A percentile compares a stretch with the other conserved stretches of the same genome.
phyloP scores from a whole-genome alignment of 2,329 filamentous ascomycete species.

The Akanthomyces lecanii region DNA sequence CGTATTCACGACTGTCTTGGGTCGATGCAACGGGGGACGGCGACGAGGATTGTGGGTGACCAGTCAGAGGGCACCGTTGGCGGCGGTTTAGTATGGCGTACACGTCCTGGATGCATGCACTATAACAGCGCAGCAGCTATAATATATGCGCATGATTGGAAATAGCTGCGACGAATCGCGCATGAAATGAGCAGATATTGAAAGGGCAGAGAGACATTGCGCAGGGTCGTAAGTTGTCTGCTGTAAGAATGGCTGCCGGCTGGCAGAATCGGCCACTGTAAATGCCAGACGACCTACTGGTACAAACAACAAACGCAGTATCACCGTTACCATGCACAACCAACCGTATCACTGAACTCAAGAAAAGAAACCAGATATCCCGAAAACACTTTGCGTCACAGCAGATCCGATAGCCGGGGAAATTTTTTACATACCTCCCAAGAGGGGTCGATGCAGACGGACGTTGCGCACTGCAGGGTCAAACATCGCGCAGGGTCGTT shows the following conservation, averaged over 20 bases:
- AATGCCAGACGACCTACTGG: not conserved
- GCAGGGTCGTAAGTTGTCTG: not conserved
- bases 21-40: not conserved
- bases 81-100: not conserved
- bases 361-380: not conserved
- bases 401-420: not conserved
- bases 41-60: not conserved
- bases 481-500: not conserved
- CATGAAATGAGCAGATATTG: not conserved
- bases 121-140: not conserved
- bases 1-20: not conserved
- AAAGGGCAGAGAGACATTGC: not conserved
- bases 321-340: not conserved
- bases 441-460: conserved; percentile 2
- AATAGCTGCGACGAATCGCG: not conserved
- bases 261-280: not conserved
- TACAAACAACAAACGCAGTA: conserved; percentile 2
- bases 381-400: not conserved
- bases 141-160: not conserved
- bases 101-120: not conserved
- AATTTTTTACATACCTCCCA: not conserved
- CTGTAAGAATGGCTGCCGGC: not conserved
- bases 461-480: not conserved
- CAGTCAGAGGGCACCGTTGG: not conserved
- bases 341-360: not conserved